Evolutionary conservation across 306 rosid species (phyloP), one percentile per base, ranked within the genome.

Genomic region (Cercis canadensis): DNA sequence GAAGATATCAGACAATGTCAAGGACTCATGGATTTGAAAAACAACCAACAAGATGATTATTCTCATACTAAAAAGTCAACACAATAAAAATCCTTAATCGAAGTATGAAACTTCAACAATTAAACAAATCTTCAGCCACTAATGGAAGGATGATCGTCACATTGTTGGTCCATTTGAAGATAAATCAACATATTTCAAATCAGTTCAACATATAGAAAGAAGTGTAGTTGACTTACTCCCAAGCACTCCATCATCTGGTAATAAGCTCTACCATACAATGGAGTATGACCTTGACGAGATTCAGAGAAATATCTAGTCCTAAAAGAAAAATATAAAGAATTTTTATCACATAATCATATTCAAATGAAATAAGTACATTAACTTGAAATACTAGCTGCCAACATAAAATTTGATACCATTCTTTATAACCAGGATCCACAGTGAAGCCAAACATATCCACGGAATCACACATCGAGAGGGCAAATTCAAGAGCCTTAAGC

Each of bases 391-490:
- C 67, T 34, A 39, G 32, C 63, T 70, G 67, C 50, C 13, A 16
- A 69, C 21, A 40, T 47, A 76, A 52, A 58, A 47, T 67, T 31
- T 16, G 40, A 24, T 87, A 90, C 98, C 98, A 94, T 91, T 94
- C 98, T 80, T 90, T 94, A 84, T 89, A 90, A 62, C 97, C 97
- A 57, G 98, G 96, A 87, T 94, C 98, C 67, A 94, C 98, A 31
- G 97, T 94, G 87, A 94, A 94, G 68, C 98, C 98, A 82, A 89
- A 90, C 95, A 94, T 94, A 89, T 94, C 98, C 46, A 90, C 97
- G 7, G 98, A 94, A 55, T 94, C 91, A 44, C 98, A 94, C 44
- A 91, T 76, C 71, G 96, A 94, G 55, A 94, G 95, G 8, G 96
- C 92, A 84, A 94, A 94, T 83, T 94, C 98, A 70, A 94, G 96